A percentile compares a stretch with the other conserved stretches of the same genome.
Conservation (phyloP, 176 grass and related monocot genomes). For the Oryza rufipogon region DNA sequence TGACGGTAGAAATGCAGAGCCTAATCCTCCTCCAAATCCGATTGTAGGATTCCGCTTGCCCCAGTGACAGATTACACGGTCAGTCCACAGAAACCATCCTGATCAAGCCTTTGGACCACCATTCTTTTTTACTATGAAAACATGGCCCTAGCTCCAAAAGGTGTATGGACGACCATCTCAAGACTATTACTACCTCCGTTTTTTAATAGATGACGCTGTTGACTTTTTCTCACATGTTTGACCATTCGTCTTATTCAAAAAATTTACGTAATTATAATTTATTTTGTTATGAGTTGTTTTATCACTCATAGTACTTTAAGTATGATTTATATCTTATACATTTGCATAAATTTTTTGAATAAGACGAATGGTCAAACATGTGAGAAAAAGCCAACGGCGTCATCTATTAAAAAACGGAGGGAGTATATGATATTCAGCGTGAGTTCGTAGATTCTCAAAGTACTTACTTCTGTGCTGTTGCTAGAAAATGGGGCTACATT, state of each 20-base stretch:
- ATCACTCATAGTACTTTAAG: no score
- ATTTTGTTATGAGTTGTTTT: no score
- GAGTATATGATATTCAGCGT: neutral
- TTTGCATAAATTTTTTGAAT: no score
- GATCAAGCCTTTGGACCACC: conserved; percentile 55
- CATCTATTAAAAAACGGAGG: no score
- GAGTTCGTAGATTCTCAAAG: neutral
- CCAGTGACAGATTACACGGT: neutral
- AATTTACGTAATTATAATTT: no score
- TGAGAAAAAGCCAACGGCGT: no score
- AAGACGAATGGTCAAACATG: no score
- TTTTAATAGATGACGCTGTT: no score
- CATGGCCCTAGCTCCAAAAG: neutral
- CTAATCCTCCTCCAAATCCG: conserved; percentile 45
- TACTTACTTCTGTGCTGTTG: neutral
- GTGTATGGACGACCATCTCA: neutral
- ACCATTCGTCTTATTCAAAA: no score
- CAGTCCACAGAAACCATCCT: conserved; percentile 13
- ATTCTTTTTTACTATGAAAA: neutral
- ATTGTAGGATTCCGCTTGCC: conserved; percentile 77
- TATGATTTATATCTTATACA: no score
- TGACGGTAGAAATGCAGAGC: conserved; percentile 27
- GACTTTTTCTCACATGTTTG: no score
- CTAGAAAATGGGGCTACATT: conserved; percentile 59
- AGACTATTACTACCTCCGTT: neutral